Base-by-base conservation (phyloP, 176 grass and related monocot species). In the Luzula sylvatica region DNA sequence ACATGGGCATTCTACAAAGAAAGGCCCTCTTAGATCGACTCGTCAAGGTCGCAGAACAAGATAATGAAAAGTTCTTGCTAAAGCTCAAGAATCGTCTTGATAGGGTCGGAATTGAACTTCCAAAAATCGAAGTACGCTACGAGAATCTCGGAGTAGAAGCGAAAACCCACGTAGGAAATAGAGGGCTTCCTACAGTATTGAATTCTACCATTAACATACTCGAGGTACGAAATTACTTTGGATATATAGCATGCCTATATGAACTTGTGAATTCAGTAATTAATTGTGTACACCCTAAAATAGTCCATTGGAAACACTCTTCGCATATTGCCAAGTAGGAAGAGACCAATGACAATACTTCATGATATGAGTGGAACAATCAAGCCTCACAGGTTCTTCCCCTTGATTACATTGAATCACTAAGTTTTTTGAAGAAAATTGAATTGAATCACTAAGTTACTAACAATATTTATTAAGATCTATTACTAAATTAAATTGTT, bases 61-160 rank as follows among this genome's bases (percentile, higher is more conserved):
- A 88, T 58, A 88, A 83, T 68, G 79, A 75, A 45, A 59, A 78
- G 0, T 83, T 87, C 43, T 71, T 88, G 53, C 52, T 50, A 67
- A 88, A 83, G 59, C 85, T 88, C 51, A 74, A 78, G 45, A 72
- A 68, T 13, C 85, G 85, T 46, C 74, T 88, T 20, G 79, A 88
- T 21, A 65, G 75, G 43, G 75, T 56, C 16, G 42, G 52, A 16
- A 58, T 78, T 30, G 43, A 78, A 27, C 46, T 27, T 30, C 75
- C 66, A 14, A 59, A 35, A 26, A 49, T 71, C 7, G 58, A 78
- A 65, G 67, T 78, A 14, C 75, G 51, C 42, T 78, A 65, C 51
- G 38, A 78, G 42, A 44, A 78, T 48, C 55, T 71, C 8, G 63
- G 54, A 13, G 52, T 78, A 13, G 11, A 58, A 30, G 58, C 67